Percentiles rank a stretch among this genome's conserved stretches.
Conservation (phyloP, 208 protist species). For the Histomonas meleagridis region DNA sequence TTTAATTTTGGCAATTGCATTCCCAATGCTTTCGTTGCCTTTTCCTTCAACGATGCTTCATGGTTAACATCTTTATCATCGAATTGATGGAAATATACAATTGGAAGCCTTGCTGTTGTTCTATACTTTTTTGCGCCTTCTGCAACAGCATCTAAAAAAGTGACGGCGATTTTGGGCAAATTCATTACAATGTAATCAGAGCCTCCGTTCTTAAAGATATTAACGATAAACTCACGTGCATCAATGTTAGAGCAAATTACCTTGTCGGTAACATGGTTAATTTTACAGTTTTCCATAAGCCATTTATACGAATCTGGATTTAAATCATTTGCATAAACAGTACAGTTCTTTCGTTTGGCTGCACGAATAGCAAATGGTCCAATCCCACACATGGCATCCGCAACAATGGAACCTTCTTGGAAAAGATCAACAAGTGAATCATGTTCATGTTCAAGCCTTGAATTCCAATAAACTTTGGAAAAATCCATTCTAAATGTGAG, state of each 20-base stretch:
- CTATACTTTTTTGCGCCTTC: background rate
- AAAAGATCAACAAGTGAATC: constrained; percentile 65
- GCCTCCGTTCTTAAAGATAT: constrained; percentile 46
- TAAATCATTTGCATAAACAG: constrained; percentile 84
- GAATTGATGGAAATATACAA: background rate
- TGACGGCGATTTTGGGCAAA: background rate
- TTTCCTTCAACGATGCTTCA: background rate
- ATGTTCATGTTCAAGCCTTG: constrained; percentile 77
- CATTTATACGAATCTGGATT: constrained; percentile 76
- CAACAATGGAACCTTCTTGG: constrained; percentile 56
- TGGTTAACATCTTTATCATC: constrained; percentile 11
- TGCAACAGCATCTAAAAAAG: constrained; percentile 10
- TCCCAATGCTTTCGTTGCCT: background rate
- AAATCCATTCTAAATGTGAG: constrained; percentile 80
- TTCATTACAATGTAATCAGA: constrained; percentile 41
- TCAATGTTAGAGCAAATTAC: constrained; percentile 74
- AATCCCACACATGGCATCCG: constrained; percentile 86
- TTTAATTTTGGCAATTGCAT: background rate
- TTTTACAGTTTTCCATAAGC: constrained; percentile 67
- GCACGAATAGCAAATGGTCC: constrained; percentile 87
- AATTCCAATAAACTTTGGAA: constrained; percentile 92
- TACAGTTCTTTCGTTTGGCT: constrained; percentile 61
- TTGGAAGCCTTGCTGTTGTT: constrained; percentile 14
- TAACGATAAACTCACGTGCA: constrained; percentile 74
- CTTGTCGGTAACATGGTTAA: constrained; percentile 64